Percentiles rank a stretch among this genome's conserved stretches.
phyloP scores from a whole-genome alignment of 371 early-diverging fungal species.

The Rhizoclosmatium hyalinum region DNA sequence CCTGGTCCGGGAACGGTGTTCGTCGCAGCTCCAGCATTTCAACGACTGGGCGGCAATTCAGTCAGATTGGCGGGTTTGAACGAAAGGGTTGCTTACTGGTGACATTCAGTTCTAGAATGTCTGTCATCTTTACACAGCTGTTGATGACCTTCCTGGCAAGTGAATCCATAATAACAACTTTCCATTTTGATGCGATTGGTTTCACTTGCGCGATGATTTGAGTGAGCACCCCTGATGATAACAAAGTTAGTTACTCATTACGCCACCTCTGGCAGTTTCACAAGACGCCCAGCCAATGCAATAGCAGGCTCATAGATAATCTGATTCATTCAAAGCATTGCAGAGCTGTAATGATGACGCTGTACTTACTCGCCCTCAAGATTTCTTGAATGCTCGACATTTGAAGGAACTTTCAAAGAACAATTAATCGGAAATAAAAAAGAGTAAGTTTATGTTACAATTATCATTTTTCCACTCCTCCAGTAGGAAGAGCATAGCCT shows the following conservation, averaged over 20 bases:
- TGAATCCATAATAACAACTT: constrained; percentile 91
- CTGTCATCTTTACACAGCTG: constrained; percentile 84
- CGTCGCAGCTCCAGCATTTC: constrained; percentile 83
- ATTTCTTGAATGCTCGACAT: constrained; percentile 32
- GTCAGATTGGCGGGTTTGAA: background rate
- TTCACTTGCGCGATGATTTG: constrained; percentile 5
- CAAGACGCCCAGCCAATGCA: background rate
- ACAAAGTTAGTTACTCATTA: background rate
- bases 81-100: constrained; percentile 51
- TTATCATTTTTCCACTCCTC: background rate
- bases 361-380: constrained; percentile 19
- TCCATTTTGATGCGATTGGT: constrained; percentile 59
- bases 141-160: constrained; percentile 81
- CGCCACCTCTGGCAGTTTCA: background rate
- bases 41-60: constrained; percentile 47
- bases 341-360: background rate
- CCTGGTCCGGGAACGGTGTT: constrained; percentile 83
- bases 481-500: background rate
- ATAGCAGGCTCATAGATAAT: background rate
- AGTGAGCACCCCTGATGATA: constrained; percentile 3
- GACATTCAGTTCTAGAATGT: constrained; percentile 92
- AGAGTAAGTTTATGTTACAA: background rate
- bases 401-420: background rate
- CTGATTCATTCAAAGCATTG: background rate
- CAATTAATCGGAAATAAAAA: background rate